phyloP scores from a whole-genome alignment of 495 filamentous ascomycete species.

The Aspergillus campestris region DNA sequence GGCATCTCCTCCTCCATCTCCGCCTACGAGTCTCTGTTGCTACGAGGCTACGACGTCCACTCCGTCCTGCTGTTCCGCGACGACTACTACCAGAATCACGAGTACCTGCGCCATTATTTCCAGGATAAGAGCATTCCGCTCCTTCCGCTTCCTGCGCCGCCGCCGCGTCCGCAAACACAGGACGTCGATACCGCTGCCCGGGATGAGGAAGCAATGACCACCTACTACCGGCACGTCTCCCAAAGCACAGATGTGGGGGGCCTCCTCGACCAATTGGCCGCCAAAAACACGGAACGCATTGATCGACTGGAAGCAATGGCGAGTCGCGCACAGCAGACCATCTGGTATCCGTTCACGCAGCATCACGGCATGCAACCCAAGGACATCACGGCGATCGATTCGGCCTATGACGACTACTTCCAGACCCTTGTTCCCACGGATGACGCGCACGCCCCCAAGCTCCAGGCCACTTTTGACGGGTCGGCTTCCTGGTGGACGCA shows the following conservation, averaged over 20 bases:
- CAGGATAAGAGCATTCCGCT: conserved; percentile 45
- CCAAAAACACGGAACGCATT: conserved; percentile 44
- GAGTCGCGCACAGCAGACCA: conserved; percentile 43
- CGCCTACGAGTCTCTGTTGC: conserved; percentile 61
- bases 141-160: conserved; percentile 45
- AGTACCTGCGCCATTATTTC: conserved; percentile 58
- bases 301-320: conserved; percentile 50
- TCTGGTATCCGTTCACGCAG: conserved; percentile 82
- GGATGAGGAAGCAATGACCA: conserved; percentile 46
- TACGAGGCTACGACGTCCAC: conserved; percentile 68
- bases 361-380: conserved; percentile 50
- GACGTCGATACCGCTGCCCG: conserved; percentile 24
- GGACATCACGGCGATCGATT: conserved; percentile 63
- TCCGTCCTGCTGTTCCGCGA: conserved; percentile 56
- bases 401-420: conserved; percentile 67
- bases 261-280: conserved; percentile 38
- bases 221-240: conserved; percentile 45
- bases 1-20: conserved; percentile 69
- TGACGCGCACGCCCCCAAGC: conserved; percentile 10
- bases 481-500: conserved; percentile 86
- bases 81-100: conserved; percentile 52
- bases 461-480: conserved; percentile 62
- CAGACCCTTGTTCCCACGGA: conserved; percentile 38
- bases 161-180: conserved; percentile 21
- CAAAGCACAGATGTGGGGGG: conserved; percentile 28